Evolutionary conservation across 805 yeast species (phyloP).

Genomic region (Wickerhamomyces silvicola): DNA sequence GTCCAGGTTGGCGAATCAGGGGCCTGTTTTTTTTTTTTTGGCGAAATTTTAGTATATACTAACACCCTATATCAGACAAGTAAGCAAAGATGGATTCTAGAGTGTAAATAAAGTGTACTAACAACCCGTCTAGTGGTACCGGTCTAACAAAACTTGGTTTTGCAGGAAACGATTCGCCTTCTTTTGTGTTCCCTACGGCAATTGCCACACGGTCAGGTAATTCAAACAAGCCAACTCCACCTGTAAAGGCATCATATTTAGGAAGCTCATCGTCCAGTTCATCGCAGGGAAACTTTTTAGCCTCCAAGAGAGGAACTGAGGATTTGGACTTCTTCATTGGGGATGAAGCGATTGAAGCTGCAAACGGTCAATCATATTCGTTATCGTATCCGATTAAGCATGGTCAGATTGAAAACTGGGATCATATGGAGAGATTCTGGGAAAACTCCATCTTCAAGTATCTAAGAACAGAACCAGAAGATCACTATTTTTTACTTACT

Average conservation of each 20-base stretch:
- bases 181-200: slow-evolving; percentile 95
- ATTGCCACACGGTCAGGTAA: slow-evolving; percentile 61
- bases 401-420: slow-evolving; percentile 99
- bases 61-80: slow-evolving; percentile 16
- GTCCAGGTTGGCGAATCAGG: no score
- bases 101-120: no score
- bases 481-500: slow-evolving; percentile 89
- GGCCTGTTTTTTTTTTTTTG: no score
- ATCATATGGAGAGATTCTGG: slow-evolving; percentile 99
- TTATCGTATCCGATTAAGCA: slow-evolving; percentile 90
- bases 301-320: slow-evolving; percentile 76
- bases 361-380: slow-evolving; percentile 87
- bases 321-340: slow-evolving; percentile 94
- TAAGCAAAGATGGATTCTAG: slow-evolving; percentile 5
- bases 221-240: slow-evolving; percentile 37
- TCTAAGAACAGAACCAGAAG: slow-evolving; percentile 97
- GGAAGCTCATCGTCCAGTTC: slow-evolving; percentile 20
- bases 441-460: slow-evolving; percentile 95
- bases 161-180: slow-evolving; percentile 98
- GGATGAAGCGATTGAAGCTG: slow-evolving; percentile 86
- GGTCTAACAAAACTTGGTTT: slow-evolving; percentile 96
- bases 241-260: slow-evolving; percentile 44
- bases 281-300: slow-evolving; percentile 40
- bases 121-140: slow-evolving; percentile 68
- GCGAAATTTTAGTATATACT: slow-evolving; percentile 10